phyloP scores from a whole-genome alignment of 495 filamentous ascomycete genomes.

The Daldinia loculata region DNA sequence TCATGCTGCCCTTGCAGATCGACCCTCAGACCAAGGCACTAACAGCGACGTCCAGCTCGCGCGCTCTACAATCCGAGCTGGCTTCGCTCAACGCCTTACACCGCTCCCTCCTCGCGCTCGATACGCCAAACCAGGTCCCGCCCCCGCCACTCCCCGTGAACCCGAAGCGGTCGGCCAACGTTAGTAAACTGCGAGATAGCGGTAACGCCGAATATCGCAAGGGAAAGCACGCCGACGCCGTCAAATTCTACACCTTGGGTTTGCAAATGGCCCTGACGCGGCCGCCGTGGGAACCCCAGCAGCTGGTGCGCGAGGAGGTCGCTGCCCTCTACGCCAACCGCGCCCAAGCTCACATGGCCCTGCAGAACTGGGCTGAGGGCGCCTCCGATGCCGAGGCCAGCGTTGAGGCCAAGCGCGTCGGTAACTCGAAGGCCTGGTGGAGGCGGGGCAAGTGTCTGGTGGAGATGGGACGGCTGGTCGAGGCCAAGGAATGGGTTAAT shows the following conservation, averaged over 20 bases:
- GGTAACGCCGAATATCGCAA: conserved; percentile 87
- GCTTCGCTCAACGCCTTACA: conserved; percentile 76
- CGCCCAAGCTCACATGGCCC: conserved; percentile 86
- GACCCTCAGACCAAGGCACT: conserved; percentile 79
- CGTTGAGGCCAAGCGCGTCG: conserved; percentile 85
- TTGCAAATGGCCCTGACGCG: conserved; percentile 86
- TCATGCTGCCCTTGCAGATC: conserved; percentile 79
- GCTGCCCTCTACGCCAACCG: conserved; percentile 82
- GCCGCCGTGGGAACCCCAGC: conserved; percentile 85
- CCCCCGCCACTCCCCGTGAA: conserved; percentile 83
- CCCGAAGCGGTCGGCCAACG: conserved; percentile 84
- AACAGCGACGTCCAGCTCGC: conserved; percentile 48
- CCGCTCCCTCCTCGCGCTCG: conserved; percentile 69
- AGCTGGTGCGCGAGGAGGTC: conserved; percentile 84
- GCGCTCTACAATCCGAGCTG: conserved; percentile 70
- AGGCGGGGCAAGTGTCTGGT: conserved; percentile 78
- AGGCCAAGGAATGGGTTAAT: conserved; percentile 78
- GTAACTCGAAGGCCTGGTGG: conserved; percentile 96
- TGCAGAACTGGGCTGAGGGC: conserved; percentile 81
- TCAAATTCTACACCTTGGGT: conserved; percentile 80
- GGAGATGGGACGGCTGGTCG: conserved; percentile 89
- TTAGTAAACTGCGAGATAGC: conserved; percentile 87
- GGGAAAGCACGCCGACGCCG: conserved; percentile 73
- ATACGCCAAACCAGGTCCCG: conserved; percentile 63
- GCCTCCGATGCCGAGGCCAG: conserved; percentile 83